phyloP scores from a whole-genome alignment of 371 early-diverging fungal genomes.

The Fennellomyces sp. region DNA sequence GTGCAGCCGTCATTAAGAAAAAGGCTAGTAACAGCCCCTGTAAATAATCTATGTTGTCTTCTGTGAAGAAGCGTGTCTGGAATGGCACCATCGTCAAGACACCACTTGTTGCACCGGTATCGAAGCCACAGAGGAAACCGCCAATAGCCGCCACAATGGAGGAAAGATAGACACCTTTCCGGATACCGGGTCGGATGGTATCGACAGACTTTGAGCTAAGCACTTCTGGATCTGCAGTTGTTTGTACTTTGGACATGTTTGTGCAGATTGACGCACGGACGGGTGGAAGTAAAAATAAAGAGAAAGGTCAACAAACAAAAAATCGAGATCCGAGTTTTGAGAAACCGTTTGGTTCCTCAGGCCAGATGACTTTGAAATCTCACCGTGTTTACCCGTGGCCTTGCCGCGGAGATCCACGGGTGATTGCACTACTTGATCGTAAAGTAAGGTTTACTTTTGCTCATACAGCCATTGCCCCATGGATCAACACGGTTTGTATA shows the following conservation, averaged over 20 bases:
- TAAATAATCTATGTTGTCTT: slow-evolving; percentile 16
- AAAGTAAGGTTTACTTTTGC: too few species aligned
- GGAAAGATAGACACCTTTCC: slow-evolving; percentile 30
- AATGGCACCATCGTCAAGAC: slow-evolving; percentile 27
- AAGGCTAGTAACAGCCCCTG: slow-evolving; percentile 38
- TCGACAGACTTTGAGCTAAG: background rate
- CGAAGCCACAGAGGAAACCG: slow-evolving; percentile 42
- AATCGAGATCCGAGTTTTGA: too few species aligned
- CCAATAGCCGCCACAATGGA: slow-evolving; percentile 30
- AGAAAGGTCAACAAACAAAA: too few species aligned
- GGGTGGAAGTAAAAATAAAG: too few species aligned
- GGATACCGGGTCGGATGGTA: background rate
- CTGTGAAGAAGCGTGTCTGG: slow-evolving; percentile 15
- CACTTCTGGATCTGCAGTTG: background rate
- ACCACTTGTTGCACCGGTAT: slow-evolving; percentile 36
- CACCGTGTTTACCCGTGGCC: too few species aligned
- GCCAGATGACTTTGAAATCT: too few species aligned
- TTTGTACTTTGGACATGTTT: background rate
- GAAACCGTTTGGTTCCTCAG: too few species aligned
- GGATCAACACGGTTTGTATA: too few species aligned
- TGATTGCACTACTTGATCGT: too few species aligned
- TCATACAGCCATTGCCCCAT: too few species aligned
- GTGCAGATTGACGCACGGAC: too few species aligned
- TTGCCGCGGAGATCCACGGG: too few species aligned
- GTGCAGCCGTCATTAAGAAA: slow-evolving; percentile 46